Conservation (phyloP, 176 grass and related monocot genomes). For the Aegilops longissima region DNA sequence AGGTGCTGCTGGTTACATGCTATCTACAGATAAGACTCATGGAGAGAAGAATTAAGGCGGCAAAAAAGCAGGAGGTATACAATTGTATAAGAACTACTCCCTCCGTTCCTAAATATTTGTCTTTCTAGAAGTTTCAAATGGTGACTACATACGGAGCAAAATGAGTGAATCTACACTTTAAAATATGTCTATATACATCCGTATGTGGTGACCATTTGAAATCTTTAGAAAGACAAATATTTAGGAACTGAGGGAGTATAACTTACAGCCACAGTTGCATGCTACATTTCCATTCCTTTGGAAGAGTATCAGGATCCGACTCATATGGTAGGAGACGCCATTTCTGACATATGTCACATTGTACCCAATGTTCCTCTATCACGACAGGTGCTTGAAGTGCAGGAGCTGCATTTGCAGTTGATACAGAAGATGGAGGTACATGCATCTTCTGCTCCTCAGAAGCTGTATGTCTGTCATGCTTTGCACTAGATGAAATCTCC, state of each 20-base stretch:
- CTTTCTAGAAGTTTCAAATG: no score
- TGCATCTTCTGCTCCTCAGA: slow-evolving; percentile 46
- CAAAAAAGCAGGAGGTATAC: background rate
- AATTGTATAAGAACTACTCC: background rate
- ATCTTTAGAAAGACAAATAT: no score
- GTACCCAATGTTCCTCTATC: slow-evolving; percentile 94
- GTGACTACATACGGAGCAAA: no score
- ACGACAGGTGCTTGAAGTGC: slow-evolving; percentile 44
- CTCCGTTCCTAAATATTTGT: no score
- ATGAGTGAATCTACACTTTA: no score
- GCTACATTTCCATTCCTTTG: slow-evolving; percentile 90
- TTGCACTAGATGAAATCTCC: slow-evolving; percentile 50
- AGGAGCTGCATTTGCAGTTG: slow-evolving; percentile 46
- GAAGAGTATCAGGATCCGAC: slow-evolving; percentile 60
- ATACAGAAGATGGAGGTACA: slow-evolving; percentile 49
- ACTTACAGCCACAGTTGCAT: slow-evolving; percentile 98
- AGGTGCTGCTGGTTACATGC: background rate
- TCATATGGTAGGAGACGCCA: slow-evolving; percentile 96
- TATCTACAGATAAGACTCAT: slow-evolving; percentile 25
- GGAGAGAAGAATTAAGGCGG: background rate
- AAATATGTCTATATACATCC: no score
- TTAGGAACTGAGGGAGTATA: background rate
- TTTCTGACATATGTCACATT: slow-evolving; percentile 89
- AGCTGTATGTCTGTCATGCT: slow-evolving; percentile 40
- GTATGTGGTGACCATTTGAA: no score